phyloP scores from a whole-genome alignment of 768 basidiomycete species.

The Gloeophyllum trabeum region DNA sequence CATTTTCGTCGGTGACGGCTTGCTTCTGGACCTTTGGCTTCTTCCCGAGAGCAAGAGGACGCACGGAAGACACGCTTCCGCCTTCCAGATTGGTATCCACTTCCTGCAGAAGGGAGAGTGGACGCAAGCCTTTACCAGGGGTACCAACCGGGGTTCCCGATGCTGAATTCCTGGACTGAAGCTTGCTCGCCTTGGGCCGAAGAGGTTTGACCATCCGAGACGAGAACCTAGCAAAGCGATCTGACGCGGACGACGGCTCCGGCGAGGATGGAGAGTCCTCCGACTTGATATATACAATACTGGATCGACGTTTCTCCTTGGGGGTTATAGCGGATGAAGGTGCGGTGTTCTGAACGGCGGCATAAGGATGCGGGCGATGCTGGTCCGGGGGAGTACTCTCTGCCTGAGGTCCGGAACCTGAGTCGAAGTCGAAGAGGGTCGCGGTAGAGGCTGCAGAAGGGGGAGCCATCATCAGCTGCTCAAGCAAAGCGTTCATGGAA shows the following conservation, averaged over 20 bases:
- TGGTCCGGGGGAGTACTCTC: slow-evolving; percentile 57
- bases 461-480: slow-evolving; percentile 17
- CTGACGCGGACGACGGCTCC: not conserved
- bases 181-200: slow-evolving; percentile 38
- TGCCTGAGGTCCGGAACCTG: slow-evolving; percentile 31
- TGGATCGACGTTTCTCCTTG: slow-evolving; percentile 32
- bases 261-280: slow-evolving; percentile 24
- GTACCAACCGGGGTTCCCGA: slow-evolving; percentile 3
- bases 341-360: slow-evolving; percentile 10
- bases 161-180: slow-evolving; percentile 25
- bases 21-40: slow-evolving; percentile 23
- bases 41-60: slow-evolving; percentile 48
- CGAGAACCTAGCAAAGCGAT: slow-evolving; percentile 31
- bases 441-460: slow-evolving; percentile 51
- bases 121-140: slow-evolving; percentile 39
- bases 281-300: slow-evolving; percentile 56
- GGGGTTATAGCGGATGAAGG: slow-evolving; percentile 13
- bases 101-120: slow-evolving; percentile 52
- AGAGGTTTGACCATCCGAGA: slow-evolving; percentile 41
- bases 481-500: slow-evolving; percentile 33
- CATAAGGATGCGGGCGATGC: slow-evolving; percentile 17
- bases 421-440: slow-evolving; percentile 42
- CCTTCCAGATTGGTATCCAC: slow-evolving; percentile 30
- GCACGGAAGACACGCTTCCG: slow-evolving; percentile 21
- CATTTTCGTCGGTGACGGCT: slow-evolving; percentile 22